Base-by-base conservation (phyloP, 1,284 basidiomycete species). In the Cutaneotrichosporon cavernicola region DNA sequence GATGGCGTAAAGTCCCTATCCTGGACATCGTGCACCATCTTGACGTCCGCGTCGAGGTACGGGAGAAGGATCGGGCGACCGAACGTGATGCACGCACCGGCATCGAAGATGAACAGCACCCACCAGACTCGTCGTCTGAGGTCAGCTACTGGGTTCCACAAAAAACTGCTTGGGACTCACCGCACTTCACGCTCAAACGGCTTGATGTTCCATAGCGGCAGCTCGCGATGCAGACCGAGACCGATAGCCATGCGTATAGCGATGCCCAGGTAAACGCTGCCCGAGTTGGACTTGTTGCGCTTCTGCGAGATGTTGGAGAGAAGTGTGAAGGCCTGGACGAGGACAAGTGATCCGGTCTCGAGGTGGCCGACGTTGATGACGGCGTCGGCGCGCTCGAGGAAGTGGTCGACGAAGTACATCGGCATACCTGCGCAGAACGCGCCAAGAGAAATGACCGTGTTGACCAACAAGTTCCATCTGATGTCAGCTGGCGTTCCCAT, bases 211-310 rank as follows among this genome's bases (percentile, higher is more conserved):
- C 69, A 69, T 11, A 65, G 30, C 2, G 70, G 67, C 21, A 69
- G 63, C 56, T 74, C 73, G 47, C 68, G 66, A 55, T 74, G 73
- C 55, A 74, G 57, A 1, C 73, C 73, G 8, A 73, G 67, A 16
- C 69, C 70, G 34, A 74, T 71, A 3, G 72, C 72, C 69, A 74
- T 71, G n/a, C 73, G 64, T 22, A 73, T 60, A 0, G 72, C 73
- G 14, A 73, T 73, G 16, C 72, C 70, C 31, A 74, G 67, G 57
- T 70, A 73, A 1, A 68, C 69, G 13, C 61, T 59, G 0, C 72
- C 72, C 2, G 68, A 59, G 21, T 72, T 70, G 26, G 60, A 58
- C 62, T 71, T 69, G 65, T 73, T 73, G 32, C 70, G 63, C 61
- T 72, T 70, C 60, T 74, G 72, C 0, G 69, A 66, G 16, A 69